These are phyloP conservation scores for Aspergillus funiculosus DNA, from an alignment of 495 filamentous ascomycete genomes.

Conservation along the genomic window DNA sequence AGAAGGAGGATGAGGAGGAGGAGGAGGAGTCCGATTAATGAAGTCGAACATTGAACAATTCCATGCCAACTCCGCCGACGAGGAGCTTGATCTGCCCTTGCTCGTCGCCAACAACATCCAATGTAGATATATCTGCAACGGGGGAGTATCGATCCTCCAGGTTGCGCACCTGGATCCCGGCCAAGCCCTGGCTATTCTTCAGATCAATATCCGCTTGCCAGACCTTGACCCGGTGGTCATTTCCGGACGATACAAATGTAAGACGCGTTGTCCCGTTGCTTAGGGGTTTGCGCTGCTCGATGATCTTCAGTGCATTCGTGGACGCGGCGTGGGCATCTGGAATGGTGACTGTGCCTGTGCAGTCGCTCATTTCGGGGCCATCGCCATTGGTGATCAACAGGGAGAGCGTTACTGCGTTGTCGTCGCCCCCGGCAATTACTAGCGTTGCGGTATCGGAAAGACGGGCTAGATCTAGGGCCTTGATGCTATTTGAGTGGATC, in stretches of 20 bases:
- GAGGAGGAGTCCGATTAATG: background rate
- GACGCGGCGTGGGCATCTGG: constrained; percentile 75
- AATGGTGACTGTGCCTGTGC: constrained; percentile 49
- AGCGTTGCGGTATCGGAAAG: constrained; percentile 36
- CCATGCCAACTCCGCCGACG: constrained; percentile 53
- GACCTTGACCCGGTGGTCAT: constrained; percentile 74
- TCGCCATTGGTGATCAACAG: constrained; percentile 28
- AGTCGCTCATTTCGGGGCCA: constrained; percentile 4
- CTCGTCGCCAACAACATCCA: constrained; percentile 32
- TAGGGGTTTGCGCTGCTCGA: constrained; percentile 21
- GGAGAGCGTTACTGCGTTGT: constrained; percentile 65
- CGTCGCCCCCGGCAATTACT: constrained; percentile 75
- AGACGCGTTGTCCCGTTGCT: constrained; percentile 11
- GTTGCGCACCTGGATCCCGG: constrained; percentile 40
- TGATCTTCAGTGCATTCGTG: constrained; percentile 57
- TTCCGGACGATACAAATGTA: constrained; percentile 59
- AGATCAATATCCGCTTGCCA: constrained; percentile 54
- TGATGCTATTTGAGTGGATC: constrained; percentile 73
- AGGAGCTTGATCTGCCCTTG: constrained; percentile 28
- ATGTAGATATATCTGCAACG: constrained; percentile 57
- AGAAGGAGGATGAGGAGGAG: background rate
- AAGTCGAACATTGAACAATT: constrained; percentile 31
- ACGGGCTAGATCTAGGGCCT: constrained; percentile 42
- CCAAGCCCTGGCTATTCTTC: constrained; percentile 17
- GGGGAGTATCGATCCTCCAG: constrained; percentile 50